These are phyloP conservation scores for Stramenopiles sp. DNA, from an alignment of 352 stramenopile species.

Conservation along the genomic window DNA sequence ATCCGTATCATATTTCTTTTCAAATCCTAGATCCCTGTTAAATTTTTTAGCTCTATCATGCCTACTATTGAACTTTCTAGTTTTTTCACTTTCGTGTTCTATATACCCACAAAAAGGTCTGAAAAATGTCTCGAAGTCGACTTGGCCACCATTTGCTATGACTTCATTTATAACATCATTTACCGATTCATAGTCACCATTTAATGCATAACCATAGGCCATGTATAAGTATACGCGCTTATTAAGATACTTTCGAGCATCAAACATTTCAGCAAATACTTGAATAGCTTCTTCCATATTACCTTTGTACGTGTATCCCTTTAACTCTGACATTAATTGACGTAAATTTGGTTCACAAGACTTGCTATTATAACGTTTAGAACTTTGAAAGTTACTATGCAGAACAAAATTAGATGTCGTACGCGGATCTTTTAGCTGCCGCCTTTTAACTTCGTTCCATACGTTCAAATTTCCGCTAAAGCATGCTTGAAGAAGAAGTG, in stretches of 20 bases:
- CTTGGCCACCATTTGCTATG: neutral
- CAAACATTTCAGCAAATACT: neutral
- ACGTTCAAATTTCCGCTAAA: neutral
- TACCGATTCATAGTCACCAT: neutral
- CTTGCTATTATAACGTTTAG: neutral
- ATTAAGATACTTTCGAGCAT: neutral
- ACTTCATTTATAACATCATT: neutral
- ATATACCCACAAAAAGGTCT: neutral
- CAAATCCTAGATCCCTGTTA: neutral
- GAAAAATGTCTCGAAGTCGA: neutral
- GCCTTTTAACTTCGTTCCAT: neutral
- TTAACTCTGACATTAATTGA: too few relatives aligned
- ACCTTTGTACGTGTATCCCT: neutral
- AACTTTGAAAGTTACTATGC: neutral
- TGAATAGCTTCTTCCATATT: neutral
- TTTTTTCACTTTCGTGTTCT: neutral
- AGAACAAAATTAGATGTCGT: neutral
- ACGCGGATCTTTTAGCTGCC: neutral
- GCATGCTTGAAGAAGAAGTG: neutral
- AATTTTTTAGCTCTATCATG: neutral
- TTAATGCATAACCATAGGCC: neutral
- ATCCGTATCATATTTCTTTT: neutral
- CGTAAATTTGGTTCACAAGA: too few relatives aligned
- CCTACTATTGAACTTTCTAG: neutral
- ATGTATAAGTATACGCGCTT: neutral